Base-by-base conservation (phyloP, 108 stramenopile species). In the Chaetoceros tenuissimus region DNA sequence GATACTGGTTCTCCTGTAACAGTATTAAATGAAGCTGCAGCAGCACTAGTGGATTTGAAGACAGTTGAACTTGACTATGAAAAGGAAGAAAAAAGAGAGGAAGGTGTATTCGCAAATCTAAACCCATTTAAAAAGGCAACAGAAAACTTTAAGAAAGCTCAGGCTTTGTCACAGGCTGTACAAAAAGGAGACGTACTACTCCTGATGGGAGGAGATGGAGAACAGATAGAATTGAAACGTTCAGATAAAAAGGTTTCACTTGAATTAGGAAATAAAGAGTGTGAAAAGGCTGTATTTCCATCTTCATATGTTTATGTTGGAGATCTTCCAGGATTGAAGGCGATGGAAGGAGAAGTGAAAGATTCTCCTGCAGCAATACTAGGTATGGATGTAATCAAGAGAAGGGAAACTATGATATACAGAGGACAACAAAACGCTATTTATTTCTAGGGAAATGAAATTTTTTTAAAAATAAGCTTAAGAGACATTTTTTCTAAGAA, bases 1-100 rank as follows among this genome's bases (percentile, higher is more conserved):
- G 87, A 88, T 57, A 88, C 87, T 3, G 87, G 87, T 46, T 80
- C 77, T 0, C 87, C 87, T 0, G 73, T 84, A 27, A 84, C 87
- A n/a, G 81, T 88, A 0, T 52, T 88, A 40, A 84, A 84, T 68
- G 66, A 75, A 21, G 44, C 68, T 25, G 87, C 87, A 25, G 87
- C 87, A 7, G 46, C 69, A 51, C 47, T 53, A 50, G 82, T 79
- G 8, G 73, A 79, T 5, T 68, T 88, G 29, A 31, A 62, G 31
- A 68, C 71, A 3, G 56, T 64, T 17, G 28, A 49, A 24, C 3
- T 53, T 22, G 24, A 66, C 16, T 40, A 49, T 8, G 51, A 63
- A 8, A 58, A 63, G 16, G 59, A 48, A 31, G 30, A 22, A 5
- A 51, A 51, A 21, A n/a, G n/a, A n/a, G n/a, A n/a, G 17, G 28